Conservation (phyloP, 2,329 filamentous ascomycete species). For the Fusarium metavorans region DNA sequence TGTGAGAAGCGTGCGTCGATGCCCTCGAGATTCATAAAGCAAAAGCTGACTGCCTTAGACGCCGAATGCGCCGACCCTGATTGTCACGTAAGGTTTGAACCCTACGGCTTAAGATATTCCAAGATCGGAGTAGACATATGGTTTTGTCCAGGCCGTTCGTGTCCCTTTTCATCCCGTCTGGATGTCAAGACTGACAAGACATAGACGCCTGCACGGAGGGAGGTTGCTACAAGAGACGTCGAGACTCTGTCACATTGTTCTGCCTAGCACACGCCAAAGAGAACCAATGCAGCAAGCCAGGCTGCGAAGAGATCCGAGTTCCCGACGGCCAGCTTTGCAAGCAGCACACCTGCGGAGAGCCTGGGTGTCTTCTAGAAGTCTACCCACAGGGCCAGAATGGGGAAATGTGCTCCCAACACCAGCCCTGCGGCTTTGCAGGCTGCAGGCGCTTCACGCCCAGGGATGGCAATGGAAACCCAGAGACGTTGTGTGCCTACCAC, state of each 20-base stretch:
- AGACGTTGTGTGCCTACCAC: conserved; percentile 23
- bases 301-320: conserved; percentile 9
- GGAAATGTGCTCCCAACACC: conserved; percentile 22
- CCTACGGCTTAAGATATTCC: conserved; percentile 6
- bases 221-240: conserved; percentile 11
- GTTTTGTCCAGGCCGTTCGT: conserved; percentile 25
- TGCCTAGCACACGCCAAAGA: conserved; percentile 14
- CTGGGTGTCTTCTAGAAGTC: background rate
- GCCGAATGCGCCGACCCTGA: background rate
- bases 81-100: background rate
- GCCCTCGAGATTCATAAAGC: background rate
- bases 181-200: background rate
- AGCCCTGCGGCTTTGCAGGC: conserved; percentile 17
- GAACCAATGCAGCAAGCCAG: background rate
- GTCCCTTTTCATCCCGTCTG: rapidly evolving
- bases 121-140: background rate
- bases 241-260: background rate
- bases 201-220: conserved; percentile 16
- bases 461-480: background rate
- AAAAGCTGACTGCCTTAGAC: conserved; percentile 7
- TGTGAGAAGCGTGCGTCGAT: background rate
- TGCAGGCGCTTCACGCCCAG: conserved; percentile 7
- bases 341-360: conserved; percentile 11
- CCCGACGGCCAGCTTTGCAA: conserved; percentile 3
- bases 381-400: background rate